phyloP scores from a whole-genome alignment of 2,329 filamentous ascomycete genomes.

The Acrocalymma vagum region DNA sequence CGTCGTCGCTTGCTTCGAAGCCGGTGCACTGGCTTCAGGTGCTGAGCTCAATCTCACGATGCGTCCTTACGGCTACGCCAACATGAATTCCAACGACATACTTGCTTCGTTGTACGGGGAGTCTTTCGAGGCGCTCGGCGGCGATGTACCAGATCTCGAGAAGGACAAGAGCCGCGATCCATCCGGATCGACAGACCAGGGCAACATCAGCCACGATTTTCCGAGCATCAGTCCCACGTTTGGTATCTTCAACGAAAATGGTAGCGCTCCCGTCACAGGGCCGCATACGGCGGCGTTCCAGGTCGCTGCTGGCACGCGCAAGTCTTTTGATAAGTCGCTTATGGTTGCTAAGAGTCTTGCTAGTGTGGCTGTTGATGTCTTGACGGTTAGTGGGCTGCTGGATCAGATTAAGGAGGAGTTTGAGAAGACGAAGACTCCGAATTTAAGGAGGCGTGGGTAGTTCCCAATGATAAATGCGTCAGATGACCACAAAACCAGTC shows the following conservation, averaged over 20 bases:
- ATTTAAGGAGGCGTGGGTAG: conserved; percentile 4
- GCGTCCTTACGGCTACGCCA: conserved; percentile 18
- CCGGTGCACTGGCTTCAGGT: conserved; percentile 16
- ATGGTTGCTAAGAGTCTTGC: conserved; percentile 20
- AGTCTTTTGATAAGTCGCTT: conserved; percentile 21
- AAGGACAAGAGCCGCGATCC: conserved; percentile 13
- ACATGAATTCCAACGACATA: conserved; percentile 18
- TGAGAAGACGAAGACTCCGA: conserved; percentile 1
- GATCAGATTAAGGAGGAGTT: conserved; percentile 19
- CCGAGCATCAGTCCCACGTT: conserved; percentile 24
- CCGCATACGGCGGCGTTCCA: conserved; percentile 24
- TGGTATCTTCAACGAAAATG: conserved; percentile 21
- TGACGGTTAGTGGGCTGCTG: conserved; percentile 18
- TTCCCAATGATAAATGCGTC: too few species aligned
- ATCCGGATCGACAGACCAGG: conserved; percentile 20
- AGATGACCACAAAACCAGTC: too few species aligned
- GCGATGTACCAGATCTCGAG: conserved; percentile 7
- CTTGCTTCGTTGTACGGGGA: conserved; percentile 14
- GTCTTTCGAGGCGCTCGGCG: conserved; percentile 10
- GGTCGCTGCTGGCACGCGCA: conserved; percentile 16
- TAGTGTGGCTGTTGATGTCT: conserved; percentile 17
- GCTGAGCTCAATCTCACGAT: conserved; percentile 18
- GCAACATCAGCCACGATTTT: conserved; percentile 24
- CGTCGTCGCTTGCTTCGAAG: conserved; percentile 20
- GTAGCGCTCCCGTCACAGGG: conserved; percentile 13